Evolutionary conservation across 192 early-diverging fungal species (phyloP).

Genomic region (Coemansia sp.): DNA sequence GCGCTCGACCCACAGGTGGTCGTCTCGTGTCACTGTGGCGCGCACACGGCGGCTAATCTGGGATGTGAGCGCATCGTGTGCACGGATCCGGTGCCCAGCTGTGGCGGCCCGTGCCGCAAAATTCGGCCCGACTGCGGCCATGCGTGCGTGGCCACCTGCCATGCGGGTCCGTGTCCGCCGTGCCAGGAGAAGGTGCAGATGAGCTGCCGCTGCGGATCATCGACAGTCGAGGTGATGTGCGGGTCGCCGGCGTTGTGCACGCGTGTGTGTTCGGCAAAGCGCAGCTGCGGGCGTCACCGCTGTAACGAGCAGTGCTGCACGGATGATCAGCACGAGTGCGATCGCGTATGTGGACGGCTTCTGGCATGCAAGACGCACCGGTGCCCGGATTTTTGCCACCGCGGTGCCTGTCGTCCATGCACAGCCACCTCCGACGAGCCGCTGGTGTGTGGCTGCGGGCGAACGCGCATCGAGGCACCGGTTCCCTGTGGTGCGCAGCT

Average conservation of each 20-base stretch:
- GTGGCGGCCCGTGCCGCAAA: slow-evolving; percentile 22
- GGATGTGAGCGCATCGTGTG: slow-evolving; percentile 22
- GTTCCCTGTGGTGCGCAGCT: slow-evolving; percentile 78
- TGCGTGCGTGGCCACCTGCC: slow-evolving; percentile 57
- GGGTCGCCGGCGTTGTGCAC: slow-evolving; percentile 56
- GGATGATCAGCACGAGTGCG: slow-evolving; percentile 58
- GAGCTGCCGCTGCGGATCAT: slow-evolving; percentile 63
- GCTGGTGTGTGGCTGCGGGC: slow-evolving; percentile 81
- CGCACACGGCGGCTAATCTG: slow-evolving; percentile 10
- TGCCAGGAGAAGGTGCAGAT: slow-evolving; percentile 53
- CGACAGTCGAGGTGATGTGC: slow-evolving; percentile 20
- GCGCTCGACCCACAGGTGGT: slow-evolving; percentile 24
- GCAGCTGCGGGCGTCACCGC: slow-evolving; percentile 69
- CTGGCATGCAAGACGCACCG: slow-evolving; percentile 78
- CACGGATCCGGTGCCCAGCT: slow-evolving; percentile 48
- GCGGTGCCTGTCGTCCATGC: slow-evolving; percentile 72
- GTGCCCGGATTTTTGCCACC: slow-evolving; percentile 77
- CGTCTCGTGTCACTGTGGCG: slow-evolving; percentile 40
- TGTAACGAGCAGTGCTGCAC: slow-evolving; percentile 68
- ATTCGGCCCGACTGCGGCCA: slow-evolving; percentile 55
- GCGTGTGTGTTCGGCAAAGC: slow-evolving; percentile 57
- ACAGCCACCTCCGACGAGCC: slow-evolving; percentile 77
- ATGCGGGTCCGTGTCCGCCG: slow-evolving; percentile 61
- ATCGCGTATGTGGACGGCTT: slow-evolving; percentile 64
- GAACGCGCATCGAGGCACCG: slow-evolving; percentile 75